Evolutionary conservation across 2,329 filamentous ascomycete species (phyloP), one percentile per base, ranked within the genome.

Genomic region (Nemania sp.): DNA sequence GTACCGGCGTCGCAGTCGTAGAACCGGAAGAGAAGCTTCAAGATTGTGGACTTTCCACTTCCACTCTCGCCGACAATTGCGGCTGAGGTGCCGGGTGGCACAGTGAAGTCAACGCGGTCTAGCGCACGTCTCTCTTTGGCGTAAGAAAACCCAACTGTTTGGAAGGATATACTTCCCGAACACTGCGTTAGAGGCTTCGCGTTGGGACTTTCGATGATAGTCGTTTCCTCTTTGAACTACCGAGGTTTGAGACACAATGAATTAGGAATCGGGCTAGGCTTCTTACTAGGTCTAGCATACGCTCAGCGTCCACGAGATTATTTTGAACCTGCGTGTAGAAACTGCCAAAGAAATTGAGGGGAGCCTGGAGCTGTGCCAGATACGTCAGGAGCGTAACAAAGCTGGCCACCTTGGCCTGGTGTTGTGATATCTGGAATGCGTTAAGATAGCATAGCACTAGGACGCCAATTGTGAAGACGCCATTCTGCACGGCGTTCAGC

Each of bases 281-380:
- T 9, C 31, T 37, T 17, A 48, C 44, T 17, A 48, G 15, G 6
- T 48, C 44, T 3, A 48, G 17, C 44, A 48, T 48, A n/a, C 44
- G 17, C 7, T 48, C 44, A 1, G 44, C 44, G 6, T 48, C 44
- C 9, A 48, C 44, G 0, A 48, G 44, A 30, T 48, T 48, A 30
- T 48, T 48, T 26, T 48, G 44, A 6, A 48, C 44, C 23, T 39
- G 33, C 6, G 44, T 48, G 72, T 97, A 99, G 70, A 97, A 97
- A 0, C 91, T 94, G 49, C 93, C 93, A 64, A 93, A 92, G 73
- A 91, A 93, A 71, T 92, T 92, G 56, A 93, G 77, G 1, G 89
- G 89, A 0, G 84, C 84, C 67, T 93, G 89, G 15, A 93, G 77
- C 70, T 93, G 89, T n/a, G 84, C 84, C 72, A 93, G 83, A 69